These are phyloP conservation scores for Exsudoporus frostii DNA, from an alignment of 768 basidiomycete species.

Conservation along the genomic window DNA sequence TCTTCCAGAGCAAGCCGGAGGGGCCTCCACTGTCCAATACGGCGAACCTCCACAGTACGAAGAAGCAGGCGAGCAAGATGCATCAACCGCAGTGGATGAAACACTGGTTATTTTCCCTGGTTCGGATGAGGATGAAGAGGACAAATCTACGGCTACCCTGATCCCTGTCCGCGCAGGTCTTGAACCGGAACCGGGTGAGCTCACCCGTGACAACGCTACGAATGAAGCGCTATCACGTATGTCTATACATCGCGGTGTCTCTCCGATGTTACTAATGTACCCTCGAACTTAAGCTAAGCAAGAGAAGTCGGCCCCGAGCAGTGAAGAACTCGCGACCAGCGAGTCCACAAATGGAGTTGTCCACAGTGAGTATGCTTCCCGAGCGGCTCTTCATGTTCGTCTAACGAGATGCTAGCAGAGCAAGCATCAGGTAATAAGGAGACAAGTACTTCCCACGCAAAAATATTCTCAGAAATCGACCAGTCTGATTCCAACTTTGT, in stretches of 20 bases:
- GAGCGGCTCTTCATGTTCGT: not conserved
- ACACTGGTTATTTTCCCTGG: constrained; percentile 6
- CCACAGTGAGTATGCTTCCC: constrained; percentile 9
- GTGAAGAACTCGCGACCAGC: not conserved
- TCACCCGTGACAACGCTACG: not conserved
- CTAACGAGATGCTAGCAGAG: constrained; percentile 8
- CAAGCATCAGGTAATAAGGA: constrained; percentile 13
- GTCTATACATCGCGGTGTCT: not conserved
- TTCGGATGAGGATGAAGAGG: constrained; percentile 14
- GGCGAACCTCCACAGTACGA: constrained; percentile 21
- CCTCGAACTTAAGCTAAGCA: constrained; percentile 5
- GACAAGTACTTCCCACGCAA: constrained; percentile 4
- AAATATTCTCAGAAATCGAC: constrained; percentile 16
- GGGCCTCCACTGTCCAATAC: constrained; percentile 9
- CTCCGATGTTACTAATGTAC: not conserved
- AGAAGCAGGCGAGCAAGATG: constrained; percentile 23
- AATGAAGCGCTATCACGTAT: constrained; percentile 3
- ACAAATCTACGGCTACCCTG: constrained; percentile 14
- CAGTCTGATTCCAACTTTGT: constrained; percentile 30
- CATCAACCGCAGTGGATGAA: constrained; percentile 20
- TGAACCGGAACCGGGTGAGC: constrained; percentile 6
- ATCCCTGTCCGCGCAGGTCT: constrained; percentile 3
- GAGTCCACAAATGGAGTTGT: constrained; percentile 5
- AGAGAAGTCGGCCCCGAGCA: not conserved
- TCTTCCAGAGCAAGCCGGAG: constrained; percentile 29